Conservation (phyloP, 2,329 filamentous ascomycete species). For the Aspergillus versicolor region DNA sequence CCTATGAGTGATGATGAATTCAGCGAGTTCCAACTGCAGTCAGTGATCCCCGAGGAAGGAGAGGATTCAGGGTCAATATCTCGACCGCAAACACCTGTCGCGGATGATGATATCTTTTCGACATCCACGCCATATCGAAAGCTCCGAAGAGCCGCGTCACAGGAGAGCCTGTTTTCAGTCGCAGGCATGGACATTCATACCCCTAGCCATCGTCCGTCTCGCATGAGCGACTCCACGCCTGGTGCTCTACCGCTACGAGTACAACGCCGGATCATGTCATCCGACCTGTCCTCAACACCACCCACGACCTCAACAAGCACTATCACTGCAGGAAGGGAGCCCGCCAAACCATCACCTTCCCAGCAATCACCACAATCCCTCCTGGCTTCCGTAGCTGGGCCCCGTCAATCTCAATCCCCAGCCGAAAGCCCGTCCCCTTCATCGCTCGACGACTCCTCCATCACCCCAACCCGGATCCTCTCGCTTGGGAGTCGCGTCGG, state of each 20-base stretch:
- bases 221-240: slow-evolving; percentile 61
- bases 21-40: slow-evolving; percentile 25
- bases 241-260: slow-evolving; percentile 40
- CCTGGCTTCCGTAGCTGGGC: slow-evolving; percentile 38
- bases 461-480: slow-evolving; percentile 25
- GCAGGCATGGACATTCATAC: slow-evolving; percentile 88
- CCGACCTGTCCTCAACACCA: slow-evolving; percentile 40
- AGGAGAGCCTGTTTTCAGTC: slow-evolving; percentile 86
- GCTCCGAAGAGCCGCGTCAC: slow-evolving; percentile 69
- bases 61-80: slow-evolving; percentile 27
- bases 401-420: slow-evolving; percentile 11
- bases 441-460: slow-evolving; percentile 22
- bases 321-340: slow-evolving; percentile 34
- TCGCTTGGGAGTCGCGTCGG: slow-evolving; percentile 57
- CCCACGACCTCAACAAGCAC: slow-evolving; percentile 40
- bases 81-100: slow-evolving; percentile 13
- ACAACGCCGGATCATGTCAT: slow-evolving; percentile 48
- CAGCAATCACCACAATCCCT: slow-evolving; percentile 32
- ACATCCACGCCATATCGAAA: slow-evolving; percentile 35
- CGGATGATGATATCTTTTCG: slow-evolving; percentile 25
- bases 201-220: slow-evolving; percentile 70
- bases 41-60: slow-evolving; percentile 41
- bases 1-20: slow-evolving; percentile 20
- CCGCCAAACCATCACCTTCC: slow-evolving; percentile 20
- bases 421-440: slow-evolving; percentile 22